Evolutionary conservation across 1,284 basidiomycete species (phyloP).

Genomic region (Leccinum solheimii): DNA sequence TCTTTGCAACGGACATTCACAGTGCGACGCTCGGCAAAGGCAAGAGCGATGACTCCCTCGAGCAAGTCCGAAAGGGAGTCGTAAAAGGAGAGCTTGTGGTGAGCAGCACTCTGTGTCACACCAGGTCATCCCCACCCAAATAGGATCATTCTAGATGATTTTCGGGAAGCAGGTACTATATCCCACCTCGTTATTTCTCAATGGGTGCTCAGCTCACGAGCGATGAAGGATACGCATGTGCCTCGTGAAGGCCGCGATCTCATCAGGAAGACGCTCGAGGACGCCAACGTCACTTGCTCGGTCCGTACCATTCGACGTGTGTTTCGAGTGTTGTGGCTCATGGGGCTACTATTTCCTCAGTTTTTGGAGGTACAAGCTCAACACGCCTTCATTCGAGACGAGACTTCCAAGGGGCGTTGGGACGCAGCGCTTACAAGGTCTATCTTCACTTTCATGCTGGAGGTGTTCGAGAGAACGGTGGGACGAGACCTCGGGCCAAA

Average conservation of each 20-base stretch:
- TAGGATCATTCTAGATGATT: constrained; percentile 63
- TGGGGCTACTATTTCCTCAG: constrained; percentile 40
- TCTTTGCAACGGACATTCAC: constrained; percentile 92
- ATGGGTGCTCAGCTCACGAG: constrained; percentile 1
- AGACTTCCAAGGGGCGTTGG: constrained; percentile 89
- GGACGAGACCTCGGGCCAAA: constrained; percentile 79
- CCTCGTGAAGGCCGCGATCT: constrained; percentile 81
- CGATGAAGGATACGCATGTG: constrained; percentile 82
- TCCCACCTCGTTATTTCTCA: not conserved
- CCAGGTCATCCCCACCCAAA: constrained; percentile 2
- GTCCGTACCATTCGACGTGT: constrained; percentile 42
- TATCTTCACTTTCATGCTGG: constrained; percentile 85
- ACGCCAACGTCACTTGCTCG: constrained; percentile 68
- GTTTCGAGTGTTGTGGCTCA: constrained; percentile 2
- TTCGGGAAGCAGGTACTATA: constrained; percentile 83
- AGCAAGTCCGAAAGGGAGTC: constrained; percentile 71
- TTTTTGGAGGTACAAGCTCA: constrained; percentile 92
- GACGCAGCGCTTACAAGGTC: constrained; percentile 85
- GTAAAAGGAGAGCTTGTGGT: constrained; percentile 85
- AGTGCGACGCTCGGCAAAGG: constrained; percentile 84
- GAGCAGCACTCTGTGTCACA: constrained; percentile 29
- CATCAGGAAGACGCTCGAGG: constrained; percentile 79
- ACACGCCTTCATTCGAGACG: constrained; percentile 92
- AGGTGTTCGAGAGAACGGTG: constrained; percentile 87
- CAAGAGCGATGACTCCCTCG: constrained; percentile 76